Conservation (phyloP, 2,329 filamentous ascomycete genomes). For the Annulohypoxylon truncatum region DNA sequence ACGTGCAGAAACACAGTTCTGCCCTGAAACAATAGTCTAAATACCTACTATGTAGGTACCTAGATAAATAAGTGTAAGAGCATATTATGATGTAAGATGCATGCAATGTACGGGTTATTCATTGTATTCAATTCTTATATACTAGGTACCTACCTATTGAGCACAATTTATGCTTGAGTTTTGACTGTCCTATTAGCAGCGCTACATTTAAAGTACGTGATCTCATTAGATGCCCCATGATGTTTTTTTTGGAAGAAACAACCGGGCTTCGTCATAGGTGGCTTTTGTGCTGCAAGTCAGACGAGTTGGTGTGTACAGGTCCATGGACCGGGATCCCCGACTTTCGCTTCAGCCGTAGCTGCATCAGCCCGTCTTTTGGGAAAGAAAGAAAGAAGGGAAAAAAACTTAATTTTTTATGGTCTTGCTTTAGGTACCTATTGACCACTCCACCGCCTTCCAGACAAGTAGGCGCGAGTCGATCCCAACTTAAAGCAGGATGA, state of each 20-base stretch:
- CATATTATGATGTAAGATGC: background rate
- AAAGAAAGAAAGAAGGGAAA: conserved; percentile 5
- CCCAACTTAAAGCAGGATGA: conserved; percentile 20
- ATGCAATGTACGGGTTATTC: background rate
- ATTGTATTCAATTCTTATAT: background rate
- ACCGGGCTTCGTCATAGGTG: conserved; percentile 27
- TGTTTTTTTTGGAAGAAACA: background rate
- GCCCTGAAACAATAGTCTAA: conserved; percentile 4
- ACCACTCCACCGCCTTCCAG: conserved; percentile 16
- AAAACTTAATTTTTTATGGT: background rate
- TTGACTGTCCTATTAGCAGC: background rate
- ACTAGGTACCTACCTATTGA: background rate
- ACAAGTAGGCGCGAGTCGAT: conserved; percentile 22
- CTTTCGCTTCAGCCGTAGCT: conserved; percentile 29
- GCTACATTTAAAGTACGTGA: conserved; percentile 3
- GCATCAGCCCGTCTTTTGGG: conserved; percentile 23
- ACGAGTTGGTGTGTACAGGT: conserved; percentile 12
- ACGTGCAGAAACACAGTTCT: conserved; percentile 2
- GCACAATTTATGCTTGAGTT: background rate
- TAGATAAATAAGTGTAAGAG: background rate
- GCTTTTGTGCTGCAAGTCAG: conserved; percentile 37
- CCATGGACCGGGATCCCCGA: conserved; percentile 40
- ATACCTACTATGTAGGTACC: background rate
- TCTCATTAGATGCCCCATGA: background rate
- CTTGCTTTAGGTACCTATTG: background rate